Percentiles rank a stretch among this genome's conserved stretches.
phyloP scores from a whole-genome alignment of 2,329 filamentous ascomycete genomes.

The Alternaria hordeiaustralica region DNA sequence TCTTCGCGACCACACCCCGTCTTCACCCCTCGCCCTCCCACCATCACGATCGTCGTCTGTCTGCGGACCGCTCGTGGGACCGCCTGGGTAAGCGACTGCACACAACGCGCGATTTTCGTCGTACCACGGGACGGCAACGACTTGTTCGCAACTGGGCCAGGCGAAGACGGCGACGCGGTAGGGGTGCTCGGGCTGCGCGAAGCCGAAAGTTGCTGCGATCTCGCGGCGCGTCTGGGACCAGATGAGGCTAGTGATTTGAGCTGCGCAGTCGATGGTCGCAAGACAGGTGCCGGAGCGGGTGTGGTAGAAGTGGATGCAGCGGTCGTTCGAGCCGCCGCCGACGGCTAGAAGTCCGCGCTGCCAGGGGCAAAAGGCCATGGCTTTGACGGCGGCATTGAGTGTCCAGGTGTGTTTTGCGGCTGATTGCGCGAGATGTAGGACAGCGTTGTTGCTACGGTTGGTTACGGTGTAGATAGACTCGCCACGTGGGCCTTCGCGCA shows the following conservation, averaged over 20 bases:
- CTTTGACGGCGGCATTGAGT: conserved; percentile 91
- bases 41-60: conserved; percentile 7
- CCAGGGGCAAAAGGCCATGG: conserved; percentile 97
- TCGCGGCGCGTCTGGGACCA: conserved; percentile 88
- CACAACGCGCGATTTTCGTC: conserved; percentile 80
- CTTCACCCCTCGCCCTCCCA: conserved; percentile 54
- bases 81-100: conserved; percentile 82
- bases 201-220: conserved; percentile 93
- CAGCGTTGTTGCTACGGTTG: conserved; percentile 40
- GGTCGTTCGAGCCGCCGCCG: conserved; percentile 91
- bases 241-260: conserved; percentile 90
- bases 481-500: conserved; percentile 34
- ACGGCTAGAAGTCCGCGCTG: conserved; percentile 85
- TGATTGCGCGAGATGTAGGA: conserved; percentile 59
- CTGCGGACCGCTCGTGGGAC: conserved; percentile 51
- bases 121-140: conserved; percentile 85
- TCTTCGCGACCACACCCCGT: conserved; percentile 61
- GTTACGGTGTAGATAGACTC: conserved; percentile 45
- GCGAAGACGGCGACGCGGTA: conserved; percentile 91
- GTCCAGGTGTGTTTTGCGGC: conserved; percentile 74
- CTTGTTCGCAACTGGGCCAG: conserved; percentile 89
- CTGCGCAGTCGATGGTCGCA: conserved; percentile 88
- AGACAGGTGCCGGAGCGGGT: conserved; percentile 81
- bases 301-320: conserved; percentile 95
- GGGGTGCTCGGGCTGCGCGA: conserved; percentile 86